A percentile compares a stretch with the other conserved stretches of the same genome.
Evolutionary conservation across 2,329 filamentous ascomycete genomes (phyloP).

Genomic region (Penicillium sp.): DNA sequence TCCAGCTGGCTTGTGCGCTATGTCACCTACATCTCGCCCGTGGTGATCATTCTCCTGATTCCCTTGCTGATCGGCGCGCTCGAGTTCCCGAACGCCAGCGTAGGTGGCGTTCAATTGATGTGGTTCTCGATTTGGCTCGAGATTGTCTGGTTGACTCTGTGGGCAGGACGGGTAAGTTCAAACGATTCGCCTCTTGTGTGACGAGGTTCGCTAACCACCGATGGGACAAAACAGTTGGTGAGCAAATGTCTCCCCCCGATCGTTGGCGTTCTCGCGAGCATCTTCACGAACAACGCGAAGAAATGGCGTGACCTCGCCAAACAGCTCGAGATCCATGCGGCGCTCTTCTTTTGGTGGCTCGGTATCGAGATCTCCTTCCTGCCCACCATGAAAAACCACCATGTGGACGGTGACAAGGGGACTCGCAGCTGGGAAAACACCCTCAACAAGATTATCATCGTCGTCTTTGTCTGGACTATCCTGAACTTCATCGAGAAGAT

Average conservation of each 20-base stretch:
- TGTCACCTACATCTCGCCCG: constrained; percentile 69
- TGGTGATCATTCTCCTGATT: constrained; percentile 66
- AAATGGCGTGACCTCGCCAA: constrained; percentile 91
- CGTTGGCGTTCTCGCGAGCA: constrained; percentile 65
- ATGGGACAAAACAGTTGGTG: constrained; percentile 50
- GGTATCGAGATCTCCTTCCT: constrained; percentile 83
- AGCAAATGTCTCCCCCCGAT: constrained; percentile 66
- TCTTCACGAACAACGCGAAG: constrained; percentile 83
- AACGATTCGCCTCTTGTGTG: neutral
- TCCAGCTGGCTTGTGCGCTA: constrained; percentile 70
- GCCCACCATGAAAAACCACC: constrained; percentile 74
- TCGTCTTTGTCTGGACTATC: constrained; percentile 75
- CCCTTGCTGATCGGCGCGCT: constrained; percentile 68
- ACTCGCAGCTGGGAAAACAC: constrained; percentile 71
- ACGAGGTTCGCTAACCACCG: neutral
- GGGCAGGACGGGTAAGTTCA: constrained; percentile 64
- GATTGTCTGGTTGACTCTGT: constrained; percentile 88
- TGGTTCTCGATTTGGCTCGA: constrained; percentile 98
- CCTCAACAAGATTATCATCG: constrained; percentile 82
- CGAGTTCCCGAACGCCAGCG: constrained; percentile 59
- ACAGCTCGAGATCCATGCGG: constrained; percentile 80
- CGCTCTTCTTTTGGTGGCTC: constrained; percentile 90
- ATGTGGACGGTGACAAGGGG: constrained; percentile 53
- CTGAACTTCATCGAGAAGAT: constrained; percentile 92
- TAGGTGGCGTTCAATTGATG: constrained; percentile 74